Conservation (phyloP, 2,329 filamentous ascomycete genomes). For the Sclerotinia minor region DNA sequence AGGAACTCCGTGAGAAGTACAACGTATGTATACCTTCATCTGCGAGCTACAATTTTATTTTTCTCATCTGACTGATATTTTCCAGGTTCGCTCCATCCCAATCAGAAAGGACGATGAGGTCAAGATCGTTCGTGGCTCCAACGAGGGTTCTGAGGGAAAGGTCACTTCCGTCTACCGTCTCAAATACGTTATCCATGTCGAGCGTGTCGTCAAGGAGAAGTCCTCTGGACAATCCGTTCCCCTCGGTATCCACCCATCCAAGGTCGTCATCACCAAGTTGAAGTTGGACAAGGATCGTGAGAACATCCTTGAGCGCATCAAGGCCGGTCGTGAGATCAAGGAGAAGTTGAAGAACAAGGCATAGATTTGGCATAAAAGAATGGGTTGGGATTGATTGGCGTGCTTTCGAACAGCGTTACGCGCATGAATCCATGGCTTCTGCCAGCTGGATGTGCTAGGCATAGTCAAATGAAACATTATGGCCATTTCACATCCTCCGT, state of each 20-base stretch:
- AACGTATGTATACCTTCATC: conserved; percentile 65
- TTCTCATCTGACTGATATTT: conserved; percentile 25
- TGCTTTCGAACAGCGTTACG: conserved; percentile 31
- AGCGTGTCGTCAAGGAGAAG: conserved; percentile 97
- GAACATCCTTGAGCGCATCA: conserved; percentile 82
- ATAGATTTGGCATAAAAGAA: conserved; percentile 30
- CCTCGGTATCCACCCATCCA: conserved; percentile 91
- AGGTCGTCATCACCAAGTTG: conserved; percentile 97
- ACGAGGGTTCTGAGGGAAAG: conserved; percentile 99
- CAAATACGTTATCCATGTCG: conserved; percentile 96
- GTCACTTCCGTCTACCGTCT: conserved; percentile 96
- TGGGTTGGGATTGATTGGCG: conserved; percentile 27
- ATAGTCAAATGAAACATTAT: conserved; percentile 48
- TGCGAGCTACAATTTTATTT: neutral
- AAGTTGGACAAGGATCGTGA: conserved; percentile 97
- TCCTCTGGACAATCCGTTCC: conserved; percentile 94
- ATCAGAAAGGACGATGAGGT: conserved; percentile 98
- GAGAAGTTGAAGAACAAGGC: conserved; percentile 54
- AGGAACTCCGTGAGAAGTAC: conserved; percentile 99
- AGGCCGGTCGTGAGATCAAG: conserved; percentile 73
- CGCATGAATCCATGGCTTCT: conserved; percentile 27
- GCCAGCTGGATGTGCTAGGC: conserved; percentile 32
- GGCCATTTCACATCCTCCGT: conserved; percentile 66
- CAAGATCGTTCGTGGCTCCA: conserved; percentile 82
- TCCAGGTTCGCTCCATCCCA: conserved; percentile 90